Evolutionary conservation across 2,329 filamentous ascomycete genomes (phyloP).

Genomic region (Calcarisporium arbuscula): DNA sequence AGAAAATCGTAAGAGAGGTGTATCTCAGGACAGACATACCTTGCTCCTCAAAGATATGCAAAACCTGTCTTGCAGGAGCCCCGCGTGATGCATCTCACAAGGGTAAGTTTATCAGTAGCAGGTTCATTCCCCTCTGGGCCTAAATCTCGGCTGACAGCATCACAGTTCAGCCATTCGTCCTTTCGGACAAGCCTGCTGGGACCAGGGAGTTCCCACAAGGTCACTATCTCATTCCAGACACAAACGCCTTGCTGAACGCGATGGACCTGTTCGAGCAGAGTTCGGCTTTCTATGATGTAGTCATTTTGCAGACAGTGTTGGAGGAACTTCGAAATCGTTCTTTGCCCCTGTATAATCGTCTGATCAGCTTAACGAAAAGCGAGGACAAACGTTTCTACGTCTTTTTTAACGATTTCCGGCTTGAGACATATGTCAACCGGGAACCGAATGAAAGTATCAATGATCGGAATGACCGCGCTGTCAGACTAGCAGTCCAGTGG

Average conservation of each 20-base stretch:
- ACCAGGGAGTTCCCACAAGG: slow-evolving; percentile 78
- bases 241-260: slow-evolving; percentile 87
- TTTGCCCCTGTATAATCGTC: slow-evolving; percentile 86
- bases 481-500: slow-evolving; percentile 82
- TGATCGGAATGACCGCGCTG: slow-evolving; percentile 90
- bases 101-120: slow-evolving; percentile 42
- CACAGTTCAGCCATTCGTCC: slow-evolving; percentile 71
- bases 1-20: slow-evolving; percentile 96
- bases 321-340: slow-evolving; percentile 95
- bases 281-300: slow-evolving; percentile 90
- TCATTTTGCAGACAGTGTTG: slow-evolving; percentile 90
- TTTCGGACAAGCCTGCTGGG: slow-evolving; percentile 81
- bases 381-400: slow-evolving; percentile 97
- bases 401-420: slow-evolving; percentile 96
- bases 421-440: slow-evolving; percentile 80
- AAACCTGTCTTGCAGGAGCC: slow-evolving; percentile 64
- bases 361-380: slow-evolving; percentile 85
- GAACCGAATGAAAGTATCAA: slow-evolving; percentile 81
- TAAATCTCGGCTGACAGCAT: slow-evolving; percentile 7
- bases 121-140: not conserved
- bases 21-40: slow-evolving; percentile 96
- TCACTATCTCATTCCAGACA: slow-evolving; percentile 93
- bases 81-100: slow-evolving; percentile 74
- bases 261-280: slow-evolving; percentile 97
- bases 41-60: slow-evolving; percentile 88